Percentiles rank a stretch among this genome's conserved stretches.
Conservation (phyloP, 2,329 filamentous ascomycete genomes). For the Parastagonospora nodorum region DNA sequence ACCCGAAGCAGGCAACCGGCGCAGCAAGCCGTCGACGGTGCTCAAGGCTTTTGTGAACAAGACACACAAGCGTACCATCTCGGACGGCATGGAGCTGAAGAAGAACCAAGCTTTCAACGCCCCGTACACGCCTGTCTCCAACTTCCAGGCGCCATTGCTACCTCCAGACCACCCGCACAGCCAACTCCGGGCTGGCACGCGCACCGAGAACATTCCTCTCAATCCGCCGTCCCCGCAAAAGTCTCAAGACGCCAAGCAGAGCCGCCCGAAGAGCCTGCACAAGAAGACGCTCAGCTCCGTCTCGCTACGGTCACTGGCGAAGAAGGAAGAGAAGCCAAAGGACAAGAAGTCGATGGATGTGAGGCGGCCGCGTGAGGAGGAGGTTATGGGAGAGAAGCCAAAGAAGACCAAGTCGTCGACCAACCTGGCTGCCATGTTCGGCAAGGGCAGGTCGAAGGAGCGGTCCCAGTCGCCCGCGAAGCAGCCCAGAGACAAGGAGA, state of each 20-base stretch:
- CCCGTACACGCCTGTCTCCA: conserved; percentile 32
- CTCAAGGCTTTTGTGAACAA: conserved; percentile 61
- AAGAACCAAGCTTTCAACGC: conserved; percentile 20
- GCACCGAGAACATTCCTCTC: conserved; percentile 46
- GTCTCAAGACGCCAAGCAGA: conserved; percentile 42
- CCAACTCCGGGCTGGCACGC: conserved; percentile 30
- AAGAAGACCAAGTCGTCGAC: conserved; percentile 83
- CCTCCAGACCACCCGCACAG: conserved; percentile 57
- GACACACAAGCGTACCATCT: conserved; percentile 55
- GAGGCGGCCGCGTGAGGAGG: conserved; percentile 34
- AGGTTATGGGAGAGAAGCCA: conserved; percentile 46
- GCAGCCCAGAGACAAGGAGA: conserved; percentile 75
- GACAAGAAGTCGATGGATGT: conserved; percentile 40
- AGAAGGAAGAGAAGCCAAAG: conserved; percentile 45
- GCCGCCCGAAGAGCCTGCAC: conserved; percentile 49
- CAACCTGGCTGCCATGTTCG: conserved; percentile 78
- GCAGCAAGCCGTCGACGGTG: conserved; percentile 49
- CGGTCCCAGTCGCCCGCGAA: conserved; percentile 54
- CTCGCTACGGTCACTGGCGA: conserved; percentile 58
- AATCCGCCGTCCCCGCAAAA: conserved; percentile 44
- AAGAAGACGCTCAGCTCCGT: conserved; percentile 61
- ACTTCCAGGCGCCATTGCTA: conserved; percentile 49
- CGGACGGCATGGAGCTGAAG: conserved; percentile 42
- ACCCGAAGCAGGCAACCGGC: conserved; percentile 37
- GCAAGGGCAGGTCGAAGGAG: conserved; percentile 70